Base-by-base conservation (phyloP, 352 stramenopile genomes). In the Pythium dissotocum region DNA sequence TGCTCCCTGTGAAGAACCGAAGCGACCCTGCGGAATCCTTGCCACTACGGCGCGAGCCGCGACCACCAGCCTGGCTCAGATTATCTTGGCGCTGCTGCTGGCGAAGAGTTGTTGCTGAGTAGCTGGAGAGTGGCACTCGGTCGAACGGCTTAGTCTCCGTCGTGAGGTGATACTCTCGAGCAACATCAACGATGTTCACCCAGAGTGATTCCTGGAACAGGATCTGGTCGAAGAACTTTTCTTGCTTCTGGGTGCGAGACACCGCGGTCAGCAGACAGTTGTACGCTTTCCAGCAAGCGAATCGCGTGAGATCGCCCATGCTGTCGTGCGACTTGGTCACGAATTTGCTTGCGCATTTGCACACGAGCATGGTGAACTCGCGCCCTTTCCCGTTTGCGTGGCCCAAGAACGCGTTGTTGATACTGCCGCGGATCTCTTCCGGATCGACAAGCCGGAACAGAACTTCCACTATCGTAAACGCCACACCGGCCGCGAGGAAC, bases 211-310 rank as follows among this genome's bases (percentile, higher is more conserved):
- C 73, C 65, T 91, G 85, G 63, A 95, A 93, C 44, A 95, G 69
- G 40, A 95, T 89, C 67, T 95, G 87, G 58, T 92, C 85, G 55
- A 88, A 95, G 61, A 95, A 90, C 58, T 95, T 95, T 49, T 95
- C 85, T 49, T 94, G 83, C 28, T 92, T 95, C 71, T 95, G 87
- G 7, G 87, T 94, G 35, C 82, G 80, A 1, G 85, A 90, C 26
- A 95, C 84, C 3, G 85, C 87, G 2, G 79, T 89, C 13, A 94
- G 72, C 16, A 95, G 65, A 67, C 87, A 95, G 33, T 76, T 81
- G 58, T 93, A 95, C 24, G 87, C 87, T 56, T 83, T 79, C 59
- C 77, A 88, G 52, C 78, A 90, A 33, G 75, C 52, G 57, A 90
- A 82, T 6, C 78, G 75, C 12, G 70, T 68, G 8, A 73, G 74